Conservation (phyloP, 768 basidiomycete genomes). For the Hypholoma fasciculare region DNA sequence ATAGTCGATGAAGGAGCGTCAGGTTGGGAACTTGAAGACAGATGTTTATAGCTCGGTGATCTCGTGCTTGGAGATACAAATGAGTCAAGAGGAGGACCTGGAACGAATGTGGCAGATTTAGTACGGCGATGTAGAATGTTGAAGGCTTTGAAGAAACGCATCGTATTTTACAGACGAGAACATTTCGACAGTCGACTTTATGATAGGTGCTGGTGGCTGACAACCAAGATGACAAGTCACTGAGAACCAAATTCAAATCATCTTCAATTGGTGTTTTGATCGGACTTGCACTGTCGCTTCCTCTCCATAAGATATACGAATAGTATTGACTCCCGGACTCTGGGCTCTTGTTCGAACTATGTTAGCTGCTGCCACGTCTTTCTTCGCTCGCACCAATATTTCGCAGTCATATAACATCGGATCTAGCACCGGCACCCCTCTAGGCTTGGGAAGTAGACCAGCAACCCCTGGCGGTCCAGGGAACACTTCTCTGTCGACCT, state of each 20-base stretch:
- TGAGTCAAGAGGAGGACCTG: slow-evolving; percentile 17
- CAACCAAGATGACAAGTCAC: background rate
- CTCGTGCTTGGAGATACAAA: slow-evolving; percentile 15
- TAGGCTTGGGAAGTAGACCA: slow-evolving; percentile 37
- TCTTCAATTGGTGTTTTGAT: too few relatives aligned
- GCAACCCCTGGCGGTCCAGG: slow-evolving; percentile 42
- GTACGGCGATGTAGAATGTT: slow-evolving; percentile 47
- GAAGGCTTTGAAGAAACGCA: slow-evolving; percentile 48
- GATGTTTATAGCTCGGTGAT: slow-evolving; percentile 1
- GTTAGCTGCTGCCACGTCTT: slow-evolving; percentile 82
- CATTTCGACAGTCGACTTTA: background rate
- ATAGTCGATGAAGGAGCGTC: background rate
- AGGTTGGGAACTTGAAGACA: background rate
- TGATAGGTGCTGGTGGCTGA: background rate
- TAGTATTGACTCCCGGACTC: background rate
- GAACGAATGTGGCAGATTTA: slow-evolving; percentile 43
- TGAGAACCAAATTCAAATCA: background rate
- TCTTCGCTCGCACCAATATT: slow-evolving; percentile 80
- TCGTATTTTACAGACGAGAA: slow-evolving; percentile 13
- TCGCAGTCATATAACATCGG: slow-evolving; percentile 79
- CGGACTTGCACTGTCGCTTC: background rate
- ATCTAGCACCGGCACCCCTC: background rate
- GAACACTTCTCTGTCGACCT: slow-evolving; percentile 29
- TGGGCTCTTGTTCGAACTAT: slow-evolving; percentile 35
- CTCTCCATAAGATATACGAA: background rate